Base-by-base conservation (phyloP, 73 alveolate species). In the Paramecium tetraurelia region DNA sequence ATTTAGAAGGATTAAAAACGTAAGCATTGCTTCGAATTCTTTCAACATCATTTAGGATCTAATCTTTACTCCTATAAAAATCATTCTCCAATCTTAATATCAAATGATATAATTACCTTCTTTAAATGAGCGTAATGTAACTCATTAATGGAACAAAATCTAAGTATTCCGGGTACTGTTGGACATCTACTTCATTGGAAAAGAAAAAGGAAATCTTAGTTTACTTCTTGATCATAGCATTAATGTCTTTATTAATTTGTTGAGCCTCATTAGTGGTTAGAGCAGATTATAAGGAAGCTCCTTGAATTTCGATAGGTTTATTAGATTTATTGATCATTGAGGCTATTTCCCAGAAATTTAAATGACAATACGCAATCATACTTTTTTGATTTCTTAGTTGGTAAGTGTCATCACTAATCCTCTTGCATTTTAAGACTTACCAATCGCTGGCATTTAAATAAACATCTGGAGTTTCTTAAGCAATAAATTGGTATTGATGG, bases 321-420 rank as follows among this genome's bases (percentile, higher is more conserved):
- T 21, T 22, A 80, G 35, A 24, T 35, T 80, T 44, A 9, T 16
- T 11, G 4, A 46, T 35, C 59, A 75, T 80, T 1, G 90, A 22
- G 7, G 90, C 90, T 44, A 80, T 80, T 22, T 80, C 90, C 90
- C 90, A 80, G 20, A 80, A 44, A 44, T 80, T 41, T 40, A 80
- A 11, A 80, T 75, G 84, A 27, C 41, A 27, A 27, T 63, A 38
- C 18, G 59, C 59, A 75, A 41, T 36, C 59, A 38, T 35, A 18
- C 24, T 38, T 22, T 35, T 75, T 11, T 75, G 18, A 38, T 75
- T 75, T 75, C 87, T 75, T 38, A 48, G 10, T 80, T 41, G 18
- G 43, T 80, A 43, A 9, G 46, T 22, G 7, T 80, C 72, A 20
- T 80, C 90, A 43, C 7, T 80, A 10, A 80, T 22, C 24, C 75